Evolutionary conservation across 2,329 filamentous ascomycete species (phyloP).

Genomic region (Aspergillus sp.): DNA sequence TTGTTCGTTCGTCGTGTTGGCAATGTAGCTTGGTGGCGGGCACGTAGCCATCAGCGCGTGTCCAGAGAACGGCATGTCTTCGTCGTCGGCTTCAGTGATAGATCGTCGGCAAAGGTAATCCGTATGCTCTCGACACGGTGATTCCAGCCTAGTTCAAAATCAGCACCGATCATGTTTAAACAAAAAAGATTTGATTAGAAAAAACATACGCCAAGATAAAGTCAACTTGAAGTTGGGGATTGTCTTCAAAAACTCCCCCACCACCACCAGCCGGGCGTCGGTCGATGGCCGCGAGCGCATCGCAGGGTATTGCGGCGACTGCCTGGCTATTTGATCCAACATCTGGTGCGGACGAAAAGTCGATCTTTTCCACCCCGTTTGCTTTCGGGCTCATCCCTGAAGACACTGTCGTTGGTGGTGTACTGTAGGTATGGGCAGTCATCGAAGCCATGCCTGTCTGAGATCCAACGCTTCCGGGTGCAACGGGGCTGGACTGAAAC

Average conservation of each 20-base stretch:
- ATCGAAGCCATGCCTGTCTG: conserved; percentile 28
- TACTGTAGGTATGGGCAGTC: conserved; percentile 27
- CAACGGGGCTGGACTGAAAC: conserved; percentile 43
- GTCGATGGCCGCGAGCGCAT: conserved; percentile 27
- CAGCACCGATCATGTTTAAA: neutral
- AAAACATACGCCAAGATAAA: conserved; percentile 47
- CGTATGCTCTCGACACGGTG: conserved; percentile 49
- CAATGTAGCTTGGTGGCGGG: conserved; percentile 68
- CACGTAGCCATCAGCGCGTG: conserved; percentile 93
- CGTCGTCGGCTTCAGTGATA: conserved; percentile 56
- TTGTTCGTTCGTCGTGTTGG: conserved; percentile 52
- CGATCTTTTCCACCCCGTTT: conserved; percentile 27
- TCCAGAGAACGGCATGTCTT: conserved; percentile 67
- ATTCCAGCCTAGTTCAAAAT: conserved; percentile 56
- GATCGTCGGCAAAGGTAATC: conserved; percentile 88
- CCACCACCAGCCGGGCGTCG: conserved; percentile 22
- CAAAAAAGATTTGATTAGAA: neutral
- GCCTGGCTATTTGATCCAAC: conserved; percentile 24
- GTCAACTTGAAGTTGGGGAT: conserved; percentile 49
- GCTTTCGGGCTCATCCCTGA: conserved; percentile 31
- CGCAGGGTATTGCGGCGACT: conserved; percentile 23
- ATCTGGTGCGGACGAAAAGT: conserved; percentile 29
- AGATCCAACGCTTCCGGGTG: conserved; percentile 39
- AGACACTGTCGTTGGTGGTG: conserved; percentile 32
- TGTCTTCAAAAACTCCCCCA: conserved; percentile 43